Percentiles rank a stretch among this genome's conserved stretches.
Conservation (phyloP, 2,329 filamentous ascomycete genomes). For the Nigrograna mackinnonii region DNA sequence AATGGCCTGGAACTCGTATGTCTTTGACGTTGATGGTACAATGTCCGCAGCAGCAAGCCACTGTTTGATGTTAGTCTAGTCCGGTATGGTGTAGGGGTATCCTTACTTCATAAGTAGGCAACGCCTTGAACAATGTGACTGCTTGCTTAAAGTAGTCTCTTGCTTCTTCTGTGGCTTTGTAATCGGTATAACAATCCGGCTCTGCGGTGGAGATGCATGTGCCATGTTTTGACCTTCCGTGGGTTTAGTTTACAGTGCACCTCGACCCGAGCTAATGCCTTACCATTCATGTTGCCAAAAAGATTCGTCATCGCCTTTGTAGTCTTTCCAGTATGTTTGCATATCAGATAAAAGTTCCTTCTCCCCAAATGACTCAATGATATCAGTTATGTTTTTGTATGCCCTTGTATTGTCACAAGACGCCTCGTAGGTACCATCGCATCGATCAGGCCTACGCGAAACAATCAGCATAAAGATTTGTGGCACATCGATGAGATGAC, state of each 20-base stretch:
- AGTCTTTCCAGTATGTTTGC: conserved; percentile 73
- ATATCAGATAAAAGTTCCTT: conserved; percentile 66
- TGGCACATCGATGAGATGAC: conserved; percentile 8
- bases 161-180: conserved; percentile 64
- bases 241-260: no score
- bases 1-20: conserved; percentile 64
- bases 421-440: conserved; percentile 70
- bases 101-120: conserved; percentile 65
- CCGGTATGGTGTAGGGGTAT: neutral
- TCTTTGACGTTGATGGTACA: conserved; percentile 55
- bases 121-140: conserved; percentile 66
- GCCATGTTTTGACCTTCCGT: conserved; percentile 74
- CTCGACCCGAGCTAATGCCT: no score
- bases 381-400: conserved; percentile 68
- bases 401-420: conserved; percentile 65
- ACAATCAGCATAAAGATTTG: neutral
- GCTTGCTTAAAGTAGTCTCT: conserved; percentile 70
- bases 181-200: conserved; percentile 64
- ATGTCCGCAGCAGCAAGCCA: conserved; percentile 66
- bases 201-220: conserved; percentile 73
- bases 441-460: conserved; percentile 52
- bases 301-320: conserved; percentile 63
- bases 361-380: conserved; percentile 60
- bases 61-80: conserved; percentile 23
- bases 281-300: conserved; percentile 75